Base-by-base conservation (phyloP, 1,284 basidiomycete species). In the Ustilago hordei region DNA sequence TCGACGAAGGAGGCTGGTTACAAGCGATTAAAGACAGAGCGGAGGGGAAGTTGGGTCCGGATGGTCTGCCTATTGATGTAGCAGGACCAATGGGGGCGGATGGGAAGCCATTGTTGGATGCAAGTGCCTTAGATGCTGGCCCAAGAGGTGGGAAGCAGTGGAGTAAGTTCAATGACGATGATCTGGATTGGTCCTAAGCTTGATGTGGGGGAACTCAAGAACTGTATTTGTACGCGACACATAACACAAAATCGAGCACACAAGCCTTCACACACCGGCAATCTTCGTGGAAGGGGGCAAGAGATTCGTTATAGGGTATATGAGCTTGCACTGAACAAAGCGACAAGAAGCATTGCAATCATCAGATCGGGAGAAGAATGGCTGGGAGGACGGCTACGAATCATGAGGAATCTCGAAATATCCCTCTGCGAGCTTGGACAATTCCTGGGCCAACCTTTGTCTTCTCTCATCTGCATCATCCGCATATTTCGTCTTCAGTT, bases 1-100 rank as follows among this genome's bases (percentile, higher is more conserved):
- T 85, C 39, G 84, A 85, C 41, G 75, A 84, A 43, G 84, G 84
- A 4, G 84, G 84, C 4, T 76, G 69, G 72, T 38, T 64, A 9
- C 77, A 71, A 38, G 82, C 78, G 6, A 66, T 84, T 45, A 75
- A 76, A 35, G 70, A 78, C 36, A 69, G 78, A 8, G 76, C 71
- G 0, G 81, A 63, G 5, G 82, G 78, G 5, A 69, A 64, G 50
- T 65, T 78, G 23, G 78, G 70, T 17, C 65, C 67, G 1, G 68
- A 69, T 12, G 73, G 80, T 11, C 31, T 77, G n/a, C 65, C 69
- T 35, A 60, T 70, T 17, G 60, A 75, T 58, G 38, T 57, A 8
- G 50, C 48, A 7, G 58, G 68, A 3, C 69, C 69, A 12, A 28
- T 66, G 58, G 69, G 67, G 1, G 56, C 54, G 11, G 69, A 77